Conservation (phyloP, 257 asterid genomes). For the Nicotiana otophora region DNA sequence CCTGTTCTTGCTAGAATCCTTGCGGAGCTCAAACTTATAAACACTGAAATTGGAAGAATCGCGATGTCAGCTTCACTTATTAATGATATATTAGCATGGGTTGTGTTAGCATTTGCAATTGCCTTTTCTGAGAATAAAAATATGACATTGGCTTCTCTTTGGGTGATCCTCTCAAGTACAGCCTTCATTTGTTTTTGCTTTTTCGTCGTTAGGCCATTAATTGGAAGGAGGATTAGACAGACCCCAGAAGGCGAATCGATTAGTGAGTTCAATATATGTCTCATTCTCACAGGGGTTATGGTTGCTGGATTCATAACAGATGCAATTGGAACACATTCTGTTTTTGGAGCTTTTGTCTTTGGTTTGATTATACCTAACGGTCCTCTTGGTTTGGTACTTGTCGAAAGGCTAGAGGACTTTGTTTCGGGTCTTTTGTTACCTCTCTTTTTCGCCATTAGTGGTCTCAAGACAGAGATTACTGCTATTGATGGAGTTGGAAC, state of each 20-base stretch:
- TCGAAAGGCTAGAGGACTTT: conserved; percentile 82
- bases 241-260: conserved; percentile 75
- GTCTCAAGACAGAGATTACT: conserved; percentile 62
- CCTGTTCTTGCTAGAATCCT: conserved; percentile 89
- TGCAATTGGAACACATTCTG: conserved; percentile 93
- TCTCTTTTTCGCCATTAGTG: conserved; percentile 83
- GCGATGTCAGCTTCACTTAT: conserved; percentile 89
- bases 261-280: conserved; percentile 63
- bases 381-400: conserved; percentile 68
- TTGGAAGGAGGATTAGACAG: conserved; percentile 40
- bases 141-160: conserved; percentile 51
- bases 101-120: conserved; percentile 69
- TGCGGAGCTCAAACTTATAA: conserved; percentile 87
- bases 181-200: conserved; percentile 54
- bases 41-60: conserved; percentile 70
- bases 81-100: conserved; percentile 95
- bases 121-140: conserved; percentile 74
- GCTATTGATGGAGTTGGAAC: conserved; percentile 46
- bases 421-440: conserved; percentile 84
- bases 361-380: conserved; percentile 84
- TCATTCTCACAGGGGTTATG: conserved; percentile 89
- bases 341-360: conserved; percentile 87
- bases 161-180: conserved; percentile 68
- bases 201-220: conserved; percentile 47
- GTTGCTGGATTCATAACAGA: conserved; percentile 80